Evolutionary conservation across 129 eudicot species (phyloP).

Genomic region (Gnaphalium uliginosum): DNA sequence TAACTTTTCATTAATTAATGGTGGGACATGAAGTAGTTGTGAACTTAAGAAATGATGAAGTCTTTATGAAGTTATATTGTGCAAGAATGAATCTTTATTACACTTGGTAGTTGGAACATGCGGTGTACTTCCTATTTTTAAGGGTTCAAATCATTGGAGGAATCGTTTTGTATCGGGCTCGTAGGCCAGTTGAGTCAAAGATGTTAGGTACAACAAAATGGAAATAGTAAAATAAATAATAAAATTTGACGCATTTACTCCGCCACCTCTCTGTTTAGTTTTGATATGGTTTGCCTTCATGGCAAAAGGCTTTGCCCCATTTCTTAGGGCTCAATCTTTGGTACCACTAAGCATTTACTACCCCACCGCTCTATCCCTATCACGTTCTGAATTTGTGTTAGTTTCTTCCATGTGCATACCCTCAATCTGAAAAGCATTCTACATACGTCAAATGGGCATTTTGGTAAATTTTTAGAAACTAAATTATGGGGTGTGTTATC

Average conservation of each 20-base stretch:
- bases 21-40: slow-evolving; percentile 41
- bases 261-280: background rate
- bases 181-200: slow-evolving; percentile 13
- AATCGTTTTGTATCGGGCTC: background rate
- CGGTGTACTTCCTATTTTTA: background rate
- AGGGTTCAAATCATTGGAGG: slow-evolving; percentile 9
- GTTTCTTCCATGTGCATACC: slow-evolving; percentile 19
- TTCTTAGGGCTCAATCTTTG: slow-evolving; percentile 17
- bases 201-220: background rate
- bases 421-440: slow-evolving; percentile 20
- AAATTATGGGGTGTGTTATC: slow-evolving; percentile 9
- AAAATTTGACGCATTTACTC: background rate
- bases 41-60: slow-evolving; percentile 26
- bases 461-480: background rate
- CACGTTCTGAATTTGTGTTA: slow-evolving; percentile 14
- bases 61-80: slow-evolving; percentile 28
- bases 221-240: background rate
- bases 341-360: slow-evolving; percentile 36
- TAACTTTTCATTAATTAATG: slow-evolving; percentile 20
- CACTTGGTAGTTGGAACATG: slow-evolving; percentile 16
- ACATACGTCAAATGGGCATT: slow-evolving; percentile 12
- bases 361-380: slow-evolving; percentile 16
- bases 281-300: slow-evolving; percentile 6
- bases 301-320: slow-evolving; percentile 8
- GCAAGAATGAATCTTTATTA: slow-evolving; percentile 31